Evolutionary conservation across 225 moss, liverwort and hornwort genomes (phyloP).

Genomic region (Polytrichum formosum): DNA sequence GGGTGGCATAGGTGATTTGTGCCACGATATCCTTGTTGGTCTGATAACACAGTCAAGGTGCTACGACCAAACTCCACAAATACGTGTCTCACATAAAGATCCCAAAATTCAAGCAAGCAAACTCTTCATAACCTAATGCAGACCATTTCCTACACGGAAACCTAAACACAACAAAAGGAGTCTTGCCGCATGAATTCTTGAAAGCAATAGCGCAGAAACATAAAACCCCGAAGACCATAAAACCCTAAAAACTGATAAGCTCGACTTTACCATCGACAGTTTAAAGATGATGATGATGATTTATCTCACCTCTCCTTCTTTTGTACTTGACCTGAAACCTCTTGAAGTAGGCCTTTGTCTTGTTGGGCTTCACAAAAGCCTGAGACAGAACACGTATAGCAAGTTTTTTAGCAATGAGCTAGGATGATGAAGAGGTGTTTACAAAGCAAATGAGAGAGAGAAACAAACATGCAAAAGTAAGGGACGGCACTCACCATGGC

Average conservation of each 20-base stretch:
- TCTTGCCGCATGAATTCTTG: too few relatives aligned
- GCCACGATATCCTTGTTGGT: slow-evolving; percentile 90
- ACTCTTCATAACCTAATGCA: too few relatives aligned
- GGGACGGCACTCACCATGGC: slow-evolving; percentile 2
- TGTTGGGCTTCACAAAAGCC: slow-evolving; percentile 79
- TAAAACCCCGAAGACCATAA: too few relatives aligned
- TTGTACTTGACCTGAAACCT: slow-evolving; percentile 89
- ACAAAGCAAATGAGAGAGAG: background rate
- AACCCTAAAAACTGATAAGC: too few relatives aligned
- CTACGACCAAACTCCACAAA: background rate
- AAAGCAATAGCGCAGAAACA: too few relatives aligned
- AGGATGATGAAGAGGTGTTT: background rate
- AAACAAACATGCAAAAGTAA: background rate
- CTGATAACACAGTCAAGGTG: slow-evolving; percentile 16
- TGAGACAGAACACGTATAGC: slow-evolving; percentile 6
- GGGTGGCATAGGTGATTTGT: slow-evolving; percentile 77
- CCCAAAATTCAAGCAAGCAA: too few relatives aligned
- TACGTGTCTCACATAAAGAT: too few relatives aligned
- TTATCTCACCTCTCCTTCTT: slow-evolving; percentile 63
- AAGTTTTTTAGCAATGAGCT: background rate
- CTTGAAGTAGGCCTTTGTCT: slow-evolving; percentile 88
- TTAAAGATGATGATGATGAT: background rate
- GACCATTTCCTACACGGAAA: too few relatives aligned
- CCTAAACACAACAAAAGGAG: too few relatives aligned
- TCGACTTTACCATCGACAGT: too few relatives aligned